Base-by-base conservation (phyloP, 768 basidiomycete species). In the Lactarius pseudohatsudake region DNA sequence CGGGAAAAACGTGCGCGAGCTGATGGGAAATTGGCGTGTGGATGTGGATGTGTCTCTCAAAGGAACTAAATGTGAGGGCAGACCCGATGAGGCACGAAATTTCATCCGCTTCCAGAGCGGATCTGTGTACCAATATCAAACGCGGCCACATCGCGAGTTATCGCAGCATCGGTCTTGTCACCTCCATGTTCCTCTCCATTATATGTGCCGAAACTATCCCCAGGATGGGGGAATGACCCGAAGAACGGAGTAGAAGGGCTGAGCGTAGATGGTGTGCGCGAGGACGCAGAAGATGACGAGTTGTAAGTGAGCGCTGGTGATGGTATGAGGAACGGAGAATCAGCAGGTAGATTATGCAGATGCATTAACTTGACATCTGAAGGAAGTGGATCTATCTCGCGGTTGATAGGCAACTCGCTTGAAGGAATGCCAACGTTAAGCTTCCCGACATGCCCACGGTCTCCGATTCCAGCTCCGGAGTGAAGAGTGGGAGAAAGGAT, bases 211-310 rank as follows among this genome's bases (percentile, higher is more conserved):
- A 77, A 80, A 28, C 61, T 67, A 30, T 78, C 79, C 59, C 74
- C 72, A 36, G 69, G 66, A 26, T 73, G 61, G 11, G 69, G 58
- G 72, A 89, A 88, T 9, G 85, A 83, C 32, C 84, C 83, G 75
- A 89, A 86, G 77, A 88, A 90, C 13, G 88, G 88, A 13, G 88
- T 90, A 13, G 86, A 83, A 20, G 88, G 88, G 72, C 88, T 89
- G 62, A 89, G 79, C 34, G 86, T 88, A 45, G 86, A 84, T 18
- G 86, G 84, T 32, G 87, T 86, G 54, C 80, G 78, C 26, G 82
- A 85, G n/a, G 86, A 85, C 13, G 64, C 59, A 32, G 70, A 69
- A 5, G 68, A 64, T 22, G 69, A 70, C 15, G 70, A 70, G 59
- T 70, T 66, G 71, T 86, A 90, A 18, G 86, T 89, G 65, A 90